A percentile compares a stretch with the other conserved stretches of the same genome.
Conservation (phyloP, 805 yeast species). For the Starmerella bombicola region DNA sequence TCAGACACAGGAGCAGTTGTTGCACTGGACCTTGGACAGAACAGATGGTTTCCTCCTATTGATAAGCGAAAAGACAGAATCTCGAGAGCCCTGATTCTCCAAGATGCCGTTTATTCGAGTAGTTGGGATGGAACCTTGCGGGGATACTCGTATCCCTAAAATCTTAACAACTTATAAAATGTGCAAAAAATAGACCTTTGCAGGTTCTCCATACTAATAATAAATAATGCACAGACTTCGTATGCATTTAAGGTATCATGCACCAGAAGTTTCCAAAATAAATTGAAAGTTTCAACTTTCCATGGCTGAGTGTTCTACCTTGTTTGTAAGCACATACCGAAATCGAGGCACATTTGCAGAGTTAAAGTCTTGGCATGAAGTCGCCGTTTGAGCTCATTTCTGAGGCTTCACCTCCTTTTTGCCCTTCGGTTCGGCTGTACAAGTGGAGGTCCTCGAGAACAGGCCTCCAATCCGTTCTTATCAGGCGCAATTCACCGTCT, state of each 20-base stretch:
- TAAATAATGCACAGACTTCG: no score
- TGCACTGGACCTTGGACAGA: conserved; percentile 14
- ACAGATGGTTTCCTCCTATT: conserved; percentile 6
- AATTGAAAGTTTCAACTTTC: no score
- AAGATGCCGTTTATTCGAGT: conserved; percentile 2
- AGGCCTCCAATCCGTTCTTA: conserved; percentile 66
- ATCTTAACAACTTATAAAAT: no score
- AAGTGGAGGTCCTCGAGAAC: conserved; percentile 73
- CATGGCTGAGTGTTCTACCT: no score
- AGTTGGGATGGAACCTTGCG: conserved; percentile 16
- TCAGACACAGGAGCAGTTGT: conserved; percentile 11
- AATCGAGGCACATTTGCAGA: no score
- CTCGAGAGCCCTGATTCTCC: conserved; percentile 9
- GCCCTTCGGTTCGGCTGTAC: conserved; percentile 20
- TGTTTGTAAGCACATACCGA: no score
- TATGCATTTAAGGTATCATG: no score
- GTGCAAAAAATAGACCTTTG: no score
- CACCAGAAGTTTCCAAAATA: no score
- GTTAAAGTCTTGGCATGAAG: no score
- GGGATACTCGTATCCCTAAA: not conserved
- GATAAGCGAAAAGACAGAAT: conserved; percentile 12
- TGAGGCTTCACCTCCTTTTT: conserved; percentile 19
- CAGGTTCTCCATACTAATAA: no score
- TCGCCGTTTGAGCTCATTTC: conserved; percentile 15
- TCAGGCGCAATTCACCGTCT: conserved; percentile 72